Base-by-base conservation (phyloP, 345 rosid species). In the Raphanus raphanistrum region DNA sequence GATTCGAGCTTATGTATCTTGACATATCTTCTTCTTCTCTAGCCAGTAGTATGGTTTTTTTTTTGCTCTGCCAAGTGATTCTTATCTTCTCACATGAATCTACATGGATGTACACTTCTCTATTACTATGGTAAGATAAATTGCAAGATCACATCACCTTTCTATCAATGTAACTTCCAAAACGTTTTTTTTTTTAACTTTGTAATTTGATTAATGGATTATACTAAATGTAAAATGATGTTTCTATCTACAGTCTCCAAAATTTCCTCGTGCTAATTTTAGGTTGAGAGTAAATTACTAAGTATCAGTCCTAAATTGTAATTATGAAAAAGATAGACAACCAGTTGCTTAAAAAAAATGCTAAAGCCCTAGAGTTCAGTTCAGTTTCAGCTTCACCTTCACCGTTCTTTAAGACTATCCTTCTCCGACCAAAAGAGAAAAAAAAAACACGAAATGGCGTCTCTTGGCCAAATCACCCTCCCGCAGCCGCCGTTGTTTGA, bases 321-420 rank as follows among this genome's bases (percentile, higher is more conserved):
- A 54, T 52, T 9, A 35, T 27, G 45, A 7, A 45, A 13, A 15
- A 48, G 16, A 48, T 48, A 13, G 8, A 27, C 50, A n/a, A 38
- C 5, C 13, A 31, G 7, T 45, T 12, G 27, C 27, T 36, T 8
- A 6, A 8, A 52, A 50, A 10, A 21, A 21, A 21, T n/a, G 29
- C 16, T 58, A 71, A 71, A 78, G 38, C 81, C 81, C 81, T 78
- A 78, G 43, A 58, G 12, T 10, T 61, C 50, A 45, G 25, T 32
- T 1, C n/a, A 27, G 35, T 59, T 59, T 12, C 3, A 70, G 29
- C 21, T 33, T 57, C 28, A 62, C 28, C 21, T 33, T 57, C 28
- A 62, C 28, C 0, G 0, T 26, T 6, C 4, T 3, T 8, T 45
- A 50, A 31, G 63, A 52, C 15, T 59, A 48, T 11, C 11, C 8